These are phyloP conservation scores for Cordyceps cateniannulata DNA, from an alignment of 2,329 filamentous ascomycete genomes.

Conservation along the genomic window DNA sequence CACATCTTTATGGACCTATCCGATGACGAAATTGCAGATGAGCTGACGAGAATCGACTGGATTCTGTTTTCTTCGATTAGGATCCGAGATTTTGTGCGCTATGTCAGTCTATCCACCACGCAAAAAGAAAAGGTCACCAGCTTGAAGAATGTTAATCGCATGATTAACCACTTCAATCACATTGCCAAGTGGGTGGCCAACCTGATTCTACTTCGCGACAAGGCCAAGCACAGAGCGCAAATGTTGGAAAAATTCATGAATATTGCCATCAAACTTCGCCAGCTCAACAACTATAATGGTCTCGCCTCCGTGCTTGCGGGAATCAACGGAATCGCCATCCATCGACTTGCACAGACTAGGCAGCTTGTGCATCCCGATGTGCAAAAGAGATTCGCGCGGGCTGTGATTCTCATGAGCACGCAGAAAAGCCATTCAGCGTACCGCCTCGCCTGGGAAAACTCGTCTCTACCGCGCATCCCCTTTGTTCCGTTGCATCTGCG, in stretches of 20 bases:
- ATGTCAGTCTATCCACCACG: constrained; percentile 69
- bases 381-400: constrained; percentile 78
- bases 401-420: constrained; percentile 88
- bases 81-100: constrained; percentile 84
- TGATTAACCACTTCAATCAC: constrained; percentile 91
- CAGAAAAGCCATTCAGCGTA: constrained; percentile 93
- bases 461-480: constrained; percentile 80
- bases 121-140: constrained; percentile 70
- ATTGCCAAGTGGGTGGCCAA: constrained; percentile 76
- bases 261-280: constrained; percentile 76
- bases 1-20: constrained; percentile 82
- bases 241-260: constrained; percentile 96
- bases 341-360: constrained; percentile 74
- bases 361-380: constrained; percentile 64
- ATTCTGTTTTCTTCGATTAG: constrained; percentile 95
- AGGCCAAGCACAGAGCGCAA: constrained; percentile 86
- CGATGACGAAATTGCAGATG: constrained; percentile 79
- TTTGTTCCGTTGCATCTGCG: constrained; percentile 86
- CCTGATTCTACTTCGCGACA: constrained; percentile 83
- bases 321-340: constrained; percentile 80
- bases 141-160: constrained; percentile 82
- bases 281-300: constrained; percentile 95
- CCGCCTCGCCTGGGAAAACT: constrained; percentile 96
- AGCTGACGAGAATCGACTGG: constrained; percentile 95
- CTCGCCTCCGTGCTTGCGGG: constrained; percentile 91